Evolutionary conservation across 2,329 filamentous ascomycete species (phyloP), one percentile per base, ranked within the genome.

Genomic region (Truncatella angustata): DNA sequence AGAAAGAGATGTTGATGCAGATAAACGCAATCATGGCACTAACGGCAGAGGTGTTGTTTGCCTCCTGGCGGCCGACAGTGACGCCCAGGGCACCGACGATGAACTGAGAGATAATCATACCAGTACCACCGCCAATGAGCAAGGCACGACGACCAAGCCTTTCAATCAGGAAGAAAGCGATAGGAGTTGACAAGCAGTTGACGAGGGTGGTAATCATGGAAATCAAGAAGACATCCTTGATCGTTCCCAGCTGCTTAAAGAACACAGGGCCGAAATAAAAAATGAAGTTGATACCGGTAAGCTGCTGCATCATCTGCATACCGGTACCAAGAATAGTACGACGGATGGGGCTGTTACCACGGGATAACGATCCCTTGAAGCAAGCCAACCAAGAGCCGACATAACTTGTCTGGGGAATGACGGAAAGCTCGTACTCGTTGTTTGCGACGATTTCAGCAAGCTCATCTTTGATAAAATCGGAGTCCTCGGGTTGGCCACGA

Each of bases 1-100:
- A 96, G 80, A 87, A 93, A 81, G 90, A 91, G 78, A 96, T 92
- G 80, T 91, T 94, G 76, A 96, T 86, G 75, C 86, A 88, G 66
- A 94, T 94, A 76, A 95, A 94, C 55, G 89, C 84, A 59, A 96
- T 91, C 79, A 92, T 86, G 46, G 87, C 83, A 60, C 81, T 78
- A 62, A 81, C 79, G 30, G 84, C 85, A 2, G 74, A 58, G 55
- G 78, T 72, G 69, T 86, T 82, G 72, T 80, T 49, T 63, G 76
- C 76, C 6, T 76, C 70, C 18, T 64, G 67, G 18, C 59, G 61
- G 26, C 59, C 59, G 0, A 73, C 63, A 44, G 78, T 65, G 1
- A 66, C 59, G 63, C 87, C 87, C 36, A 89, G 70, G 63, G 94
- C 91, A 64, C 84, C 91, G 52, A 94, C 88, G 66, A 96, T 77